Percentiles rank a stretch among this genome's conserved stretches.
phyloP scores from a whole-genome alignment of 2,329 filamentous ascomycete genomes.

The Chalaropsis ovoidea region DNA sequence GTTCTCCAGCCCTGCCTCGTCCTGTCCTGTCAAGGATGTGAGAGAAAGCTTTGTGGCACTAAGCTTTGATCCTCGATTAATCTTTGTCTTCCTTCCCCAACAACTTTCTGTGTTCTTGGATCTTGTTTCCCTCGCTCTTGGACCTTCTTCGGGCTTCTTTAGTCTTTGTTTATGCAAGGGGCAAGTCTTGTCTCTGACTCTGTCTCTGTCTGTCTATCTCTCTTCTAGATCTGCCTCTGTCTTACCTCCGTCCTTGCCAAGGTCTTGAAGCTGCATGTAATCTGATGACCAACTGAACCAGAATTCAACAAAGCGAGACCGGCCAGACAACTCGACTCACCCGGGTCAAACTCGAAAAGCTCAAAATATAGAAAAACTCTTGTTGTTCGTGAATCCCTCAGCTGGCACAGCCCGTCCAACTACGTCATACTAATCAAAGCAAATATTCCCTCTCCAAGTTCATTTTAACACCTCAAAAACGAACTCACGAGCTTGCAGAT shows the following conservation, averaged over 20 bases:
- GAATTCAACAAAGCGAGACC: background rate
- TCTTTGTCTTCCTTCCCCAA: background rate
- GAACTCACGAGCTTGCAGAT: background rate
- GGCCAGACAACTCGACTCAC: background rate
- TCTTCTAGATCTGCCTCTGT: background rate
- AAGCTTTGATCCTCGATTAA: background rate
- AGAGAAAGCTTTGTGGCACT: constrained; percentile 3
- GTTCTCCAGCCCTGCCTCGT: background rate
- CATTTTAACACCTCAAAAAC: constrained; percentile 5
- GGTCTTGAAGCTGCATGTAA: background rate
- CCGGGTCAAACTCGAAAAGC: background rate
- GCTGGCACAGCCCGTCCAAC: too few relatives aligned
- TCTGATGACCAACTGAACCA: background rate
- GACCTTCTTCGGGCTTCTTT: background rate
- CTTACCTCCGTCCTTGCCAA: background rate
- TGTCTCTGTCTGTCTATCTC: background rate
- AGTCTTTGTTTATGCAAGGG: constrained; percentile 10
- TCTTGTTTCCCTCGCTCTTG: background rate
- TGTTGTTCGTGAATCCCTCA: too few relatives aligned
- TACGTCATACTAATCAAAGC: background rate
- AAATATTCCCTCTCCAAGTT: constrained; percentile 3
- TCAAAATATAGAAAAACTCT: too few relatives aligned
- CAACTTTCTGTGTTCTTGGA: background rate
- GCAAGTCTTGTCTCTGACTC: background rate
- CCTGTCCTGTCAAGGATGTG: constrained; percentile 1